These are phyloP conservation scores for Pyrenula massariospora DNA, from an alignment of 495 filamentous ascomycete genomes.

Conservation along the genomic window DNA sequence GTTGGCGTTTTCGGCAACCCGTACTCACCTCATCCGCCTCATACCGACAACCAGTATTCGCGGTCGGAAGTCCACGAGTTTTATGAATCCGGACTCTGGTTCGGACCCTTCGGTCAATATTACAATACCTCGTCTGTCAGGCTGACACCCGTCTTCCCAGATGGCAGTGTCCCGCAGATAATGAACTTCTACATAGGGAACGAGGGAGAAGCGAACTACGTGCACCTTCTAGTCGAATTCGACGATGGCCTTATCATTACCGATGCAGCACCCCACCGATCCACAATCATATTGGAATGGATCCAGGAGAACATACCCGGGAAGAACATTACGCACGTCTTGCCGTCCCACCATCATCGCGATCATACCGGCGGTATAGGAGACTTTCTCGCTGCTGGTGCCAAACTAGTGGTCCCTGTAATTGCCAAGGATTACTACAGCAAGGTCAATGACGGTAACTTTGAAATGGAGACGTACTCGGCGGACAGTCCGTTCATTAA, in stretches of 20 bases:
- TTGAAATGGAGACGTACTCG: slow-evolving; percentile 6
- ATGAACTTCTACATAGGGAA: not conserved
- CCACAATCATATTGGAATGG: not conserved
- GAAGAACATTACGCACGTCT: slow-evolving; percentile 4
- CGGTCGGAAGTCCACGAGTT: not conserved
- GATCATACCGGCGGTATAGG: slow-evolving; percentile 7
- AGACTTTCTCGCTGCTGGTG: slow-evolving; percentile 7
- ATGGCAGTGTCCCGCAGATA: not conserved
- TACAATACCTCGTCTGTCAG: not conserved
- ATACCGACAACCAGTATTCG: not conserved
- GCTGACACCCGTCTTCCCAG: not conserved
- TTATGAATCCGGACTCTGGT: not conserved
- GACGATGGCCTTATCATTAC: not conserved
- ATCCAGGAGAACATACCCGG: not conserved
- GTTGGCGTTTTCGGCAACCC: not conserved
- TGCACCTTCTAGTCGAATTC: not conserved
- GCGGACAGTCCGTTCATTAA: slow-evolving; percentile 3
- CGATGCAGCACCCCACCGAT: not conserved
- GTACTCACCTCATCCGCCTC: not conserved
- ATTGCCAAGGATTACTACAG: slow-evolving; percentile 5
- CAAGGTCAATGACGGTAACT: slow-evolving; percentile 4
- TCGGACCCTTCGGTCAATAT: not conserved
- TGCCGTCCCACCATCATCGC: slow-evolving; percentile 8
- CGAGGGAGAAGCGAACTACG: not conserved
- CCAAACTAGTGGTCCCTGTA: slow-evolving; percentile 8